These are phyloP conservation scores for Zalaria sp. DNA, from an alignment of 2,329 filamentous ascomycete species.

Conservation along the genomic window DNA sequence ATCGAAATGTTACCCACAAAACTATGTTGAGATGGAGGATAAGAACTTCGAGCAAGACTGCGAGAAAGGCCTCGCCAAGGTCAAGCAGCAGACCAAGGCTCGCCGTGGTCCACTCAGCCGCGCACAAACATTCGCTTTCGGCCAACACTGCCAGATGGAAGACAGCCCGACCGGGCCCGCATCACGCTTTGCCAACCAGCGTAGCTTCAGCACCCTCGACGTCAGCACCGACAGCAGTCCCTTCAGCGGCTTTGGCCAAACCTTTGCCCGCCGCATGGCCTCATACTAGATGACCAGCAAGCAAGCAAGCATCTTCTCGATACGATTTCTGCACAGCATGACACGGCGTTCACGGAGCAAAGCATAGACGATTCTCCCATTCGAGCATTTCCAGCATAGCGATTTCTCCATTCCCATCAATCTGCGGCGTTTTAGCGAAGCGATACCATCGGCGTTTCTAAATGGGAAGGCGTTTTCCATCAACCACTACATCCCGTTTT, in stretches of 20 bases:
- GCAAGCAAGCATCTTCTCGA: neutral
- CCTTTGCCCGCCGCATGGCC: constrained; percentile 20
- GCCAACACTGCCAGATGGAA: constrained; percentile 50
- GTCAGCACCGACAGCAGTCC: constrained; percentile 13
- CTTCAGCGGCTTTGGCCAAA: constrained; percentile 15
- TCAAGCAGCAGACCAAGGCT: constrained; percentile 58
- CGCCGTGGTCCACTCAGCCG: constrained; percentile 64
- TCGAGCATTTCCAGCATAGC: constrained; percentile 6
- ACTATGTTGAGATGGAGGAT: constrained; percentile 93
- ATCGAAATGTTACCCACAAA: constrained; percentile 75
- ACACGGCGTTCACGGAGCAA: constrained; percentile 8
- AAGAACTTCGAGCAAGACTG: constrained; percentile 86
- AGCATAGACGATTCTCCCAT: constrained; percentile 9
- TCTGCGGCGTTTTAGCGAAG: constrained; percentile 6
- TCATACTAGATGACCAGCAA: constrained; percentile 14
- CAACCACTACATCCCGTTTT: no score
- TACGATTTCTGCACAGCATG: constrained; percentile 5
- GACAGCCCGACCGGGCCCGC: constrained; percentile 43
- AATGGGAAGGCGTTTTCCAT: no score
- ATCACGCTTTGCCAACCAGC: constrained; percentile 10
- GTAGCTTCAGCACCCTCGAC: constrained; percentile 16
- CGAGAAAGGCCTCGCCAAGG: constrained; percentile 84
- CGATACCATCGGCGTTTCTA: no score
- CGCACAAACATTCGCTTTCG: constrained; percentile 92
- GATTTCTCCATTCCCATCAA: constrained; percentile 4